Evolutionary conservation across 768 basidiomycete genomes (phyloP).

Genomic region (Termitomyces sp.): DNA sequence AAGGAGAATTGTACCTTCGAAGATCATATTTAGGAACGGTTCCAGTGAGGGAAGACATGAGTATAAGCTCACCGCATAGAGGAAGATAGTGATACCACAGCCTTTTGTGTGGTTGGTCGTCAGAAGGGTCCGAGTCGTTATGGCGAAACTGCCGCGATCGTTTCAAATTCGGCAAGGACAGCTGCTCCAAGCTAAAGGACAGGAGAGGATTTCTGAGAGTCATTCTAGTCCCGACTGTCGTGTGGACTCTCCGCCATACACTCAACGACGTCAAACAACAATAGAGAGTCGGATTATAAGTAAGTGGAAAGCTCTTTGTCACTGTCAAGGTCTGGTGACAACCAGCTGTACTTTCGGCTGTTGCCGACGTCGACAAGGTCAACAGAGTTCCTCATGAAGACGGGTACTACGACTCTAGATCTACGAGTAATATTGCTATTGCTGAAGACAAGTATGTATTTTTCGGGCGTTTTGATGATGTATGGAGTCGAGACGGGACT

Average conservation of each 20-base stretch:
- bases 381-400: too few relatives aligned
- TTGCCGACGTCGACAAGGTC: background rate
- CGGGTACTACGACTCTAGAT: too few relatives aligned
- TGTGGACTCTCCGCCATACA: conserved; percentile 11
- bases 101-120: conserved; percentile 34
- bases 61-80: conserved; percentile 43
- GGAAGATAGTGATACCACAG: conserved; percentile 61
- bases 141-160: background rate
- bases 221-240: conserved; percentile 18
- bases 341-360: background rate
- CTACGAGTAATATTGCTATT: too few relatives aligned
- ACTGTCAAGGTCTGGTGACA: background rate
- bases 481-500: too few relatives aligned
- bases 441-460: too few relatives aligned
- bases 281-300: background rate
- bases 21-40: background rate
- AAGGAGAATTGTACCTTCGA: conserved; percentile 43
- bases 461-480: too few relatives aligned
- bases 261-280: background rate
- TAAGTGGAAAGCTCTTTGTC: background rate
- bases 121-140: conserved; percentile 4
- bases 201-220: conserved; percentile 19
- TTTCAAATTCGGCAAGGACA: conserved; percentile 8
- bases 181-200: conserved; percentile 20
- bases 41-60: background rate